Evolutionary conservation across 176 grass and related monocot genomes (phyloP), one percentile per base, ranked within the genome.

Genomic region (Carex myosuroides): DNA sequence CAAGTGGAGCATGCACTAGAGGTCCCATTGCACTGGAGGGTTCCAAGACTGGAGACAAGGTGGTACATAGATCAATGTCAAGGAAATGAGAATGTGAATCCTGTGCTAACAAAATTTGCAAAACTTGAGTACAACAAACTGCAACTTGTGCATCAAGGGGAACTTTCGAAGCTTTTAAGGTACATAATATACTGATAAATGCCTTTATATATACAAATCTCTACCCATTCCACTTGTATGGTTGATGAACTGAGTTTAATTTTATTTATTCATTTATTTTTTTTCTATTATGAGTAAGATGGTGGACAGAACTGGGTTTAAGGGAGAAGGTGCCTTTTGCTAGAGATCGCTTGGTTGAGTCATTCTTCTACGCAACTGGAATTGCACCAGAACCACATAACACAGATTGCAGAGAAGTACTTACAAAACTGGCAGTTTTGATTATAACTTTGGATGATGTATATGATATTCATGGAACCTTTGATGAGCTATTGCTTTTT

Each of bases 261-360:
- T 83, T 83, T 29, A 13, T 56, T 44, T 55, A 16, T 0, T 21
- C 42, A 21, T 79, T 26, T 79, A 48, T 55, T 79, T 24, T 63
- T 63, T 22, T 18, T 32, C 8, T 39, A 13, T 0, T 10, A 57
- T n/a, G 44, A 84, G 18, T 3, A 75, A 89, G 87, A 16, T 94
- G 92, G 92, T 91, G 92, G 92, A 83, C 62, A 65, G 71, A 91
- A 5, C 60, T 60, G 10, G 79, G 53, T 11, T 82, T 91, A 8
- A 71, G 37, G 9, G 62, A 84, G 79, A 81, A 88, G 76, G 35
- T 80, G 0, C 9, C 64, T 18, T 94, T 91, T 60, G 82, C 85
- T 0, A 84, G 89, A 83, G 89, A 91, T 26, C 70, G 89, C 16
- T 29, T 89, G 16, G 20, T 89, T 3, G 87, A 85, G 41, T 53